Evolutionary conservation across 345 rosid species (phyloP), one percentile per base, ranked within the genome.

Genomic region (Brassica cretica): DNA sequence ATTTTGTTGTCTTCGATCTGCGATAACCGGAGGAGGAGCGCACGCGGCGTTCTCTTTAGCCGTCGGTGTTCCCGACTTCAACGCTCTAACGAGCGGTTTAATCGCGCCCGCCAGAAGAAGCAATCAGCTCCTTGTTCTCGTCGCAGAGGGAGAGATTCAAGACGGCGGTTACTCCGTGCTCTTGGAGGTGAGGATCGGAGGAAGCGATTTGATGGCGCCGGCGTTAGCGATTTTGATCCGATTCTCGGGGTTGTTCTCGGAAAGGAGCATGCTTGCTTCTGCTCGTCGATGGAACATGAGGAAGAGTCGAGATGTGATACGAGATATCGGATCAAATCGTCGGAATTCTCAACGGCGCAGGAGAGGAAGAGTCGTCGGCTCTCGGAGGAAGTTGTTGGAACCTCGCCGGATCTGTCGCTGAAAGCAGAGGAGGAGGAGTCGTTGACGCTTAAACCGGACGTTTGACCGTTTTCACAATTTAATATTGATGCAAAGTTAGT

Each of bases 21-120:
- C 1, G 99, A 95, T 6, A 95, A 83, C 2, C 96, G 93, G 61
- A 95, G 89, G 12, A 94, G 21, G 82, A 76, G 98, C 97, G 68
- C 98, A 92, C 0, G 99, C 94, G 0, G 98, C 92, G 91, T 95
- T 95, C 80, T 92, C 99, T 77, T 82, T 90, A 4, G 92, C 86
- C 92, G 91, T 95, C 94, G 0, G 98, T 91, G 91, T 95, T 16
- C 99, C 97, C 21, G 84, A 78, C 74, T 72, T 91, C 81, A 92
- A 77, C 39, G 94, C 93, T 73, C 86, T 78, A 4, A 88, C 95
- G 0, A 93, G 84, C 44, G 99, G 97, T 87, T 85, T 95, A 33
- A 91, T 89, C 29, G 97, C 98, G 44, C 98, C 21, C 99, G 0
- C 35, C 35, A 6, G 97, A 87, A 5, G 87, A 86, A 44, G 91